These are phyloP conservation scores for Phaseolus lunatus DNA, from an alignment of 306 rosid genomes.

Conservation along the genomic window DNA sequence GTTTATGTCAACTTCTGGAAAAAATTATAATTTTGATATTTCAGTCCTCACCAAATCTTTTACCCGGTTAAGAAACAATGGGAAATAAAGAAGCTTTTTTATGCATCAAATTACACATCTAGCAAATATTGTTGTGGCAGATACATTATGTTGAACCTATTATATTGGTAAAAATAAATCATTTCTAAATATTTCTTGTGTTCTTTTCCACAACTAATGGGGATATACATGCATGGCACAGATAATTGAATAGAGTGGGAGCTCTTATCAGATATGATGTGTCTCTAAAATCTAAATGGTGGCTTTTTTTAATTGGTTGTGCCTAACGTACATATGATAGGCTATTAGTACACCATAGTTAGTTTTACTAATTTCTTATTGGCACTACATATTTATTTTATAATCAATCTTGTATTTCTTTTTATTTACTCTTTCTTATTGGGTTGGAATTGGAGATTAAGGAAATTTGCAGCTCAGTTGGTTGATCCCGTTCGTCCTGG, in stretches of 20 bases:
- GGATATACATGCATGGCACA: background rate
- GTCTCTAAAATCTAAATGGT: constrained; percentile 7
- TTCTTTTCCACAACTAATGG: constrained; percentile 17
- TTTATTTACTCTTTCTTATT: constrained; percentile 33
- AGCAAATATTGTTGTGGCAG: background rate
- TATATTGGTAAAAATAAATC: background rate
- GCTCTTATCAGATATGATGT: constrained; percentile 22
- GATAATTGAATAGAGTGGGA: constrained; percentile 28
- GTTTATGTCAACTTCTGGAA: constrained; percentile 46
- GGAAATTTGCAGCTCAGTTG: constrained; percentile 85
- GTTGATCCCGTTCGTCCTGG: constrained; percentile 88
- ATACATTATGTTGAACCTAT: background rate
- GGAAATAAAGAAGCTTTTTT: background rate
- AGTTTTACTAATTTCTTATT: background rate
- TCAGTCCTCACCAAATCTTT: background rate
- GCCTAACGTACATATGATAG: background rate
- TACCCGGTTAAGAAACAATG: constrained; percentile 10
- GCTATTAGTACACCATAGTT: background rate
- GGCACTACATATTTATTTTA: constrained; percentile 12
- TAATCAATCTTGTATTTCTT: constrained; percentile 10
- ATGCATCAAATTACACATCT: constrained; percentile 7
- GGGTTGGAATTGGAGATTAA: constrained; percentile 56
- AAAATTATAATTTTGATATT: background rate
- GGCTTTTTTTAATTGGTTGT: constrained; percentile 21
- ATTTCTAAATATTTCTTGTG: background rate